Conservation (phyloP, 2,329 filamentous ascomycete species). For the Penicillium sp. region DNA sequence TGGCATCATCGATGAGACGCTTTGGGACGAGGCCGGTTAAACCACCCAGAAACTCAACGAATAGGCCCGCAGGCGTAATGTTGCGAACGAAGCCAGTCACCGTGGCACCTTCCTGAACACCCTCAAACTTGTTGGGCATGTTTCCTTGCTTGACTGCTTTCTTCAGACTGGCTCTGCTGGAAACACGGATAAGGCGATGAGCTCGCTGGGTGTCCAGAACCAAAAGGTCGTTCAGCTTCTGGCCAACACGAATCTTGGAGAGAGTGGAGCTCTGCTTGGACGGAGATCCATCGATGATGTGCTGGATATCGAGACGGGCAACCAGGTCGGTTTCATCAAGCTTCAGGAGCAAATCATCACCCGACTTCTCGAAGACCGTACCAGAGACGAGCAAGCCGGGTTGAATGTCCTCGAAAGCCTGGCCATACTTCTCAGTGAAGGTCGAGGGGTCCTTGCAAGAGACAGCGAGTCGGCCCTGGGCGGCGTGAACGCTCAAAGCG, state of each 20-base stretch:
- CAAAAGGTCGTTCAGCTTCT: constrained; percentile 77
- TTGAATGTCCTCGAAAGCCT: constrained; percentile 70
- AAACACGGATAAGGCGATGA: constrained; percentile 73
- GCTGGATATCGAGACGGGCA: constrained; percentile 72
- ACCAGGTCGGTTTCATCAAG: constrained; percentile 73
- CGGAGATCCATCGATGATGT: constrained; percentile 80
- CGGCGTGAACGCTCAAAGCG: constrained; percentile 75
- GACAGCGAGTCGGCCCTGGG: constrained; percentile 72
- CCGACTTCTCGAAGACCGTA: constrained; percentile 77
- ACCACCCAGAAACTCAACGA: constrained; percentile 81
- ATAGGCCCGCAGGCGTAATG: constrained; percentile 77
- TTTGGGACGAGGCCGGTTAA: constrained; percentile 80
- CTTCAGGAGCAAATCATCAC: constrained; percentile 75
- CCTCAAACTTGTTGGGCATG: constrained; percentile 70
- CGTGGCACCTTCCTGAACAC: constrained; percentile 68
- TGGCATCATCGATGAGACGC: constrained; percentile 71
- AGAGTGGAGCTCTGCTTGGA: constrained; percentile 76
- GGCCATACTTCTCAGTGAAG: constrained; percentile 74
- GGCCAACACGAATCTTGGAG: constrained; percentile 81
- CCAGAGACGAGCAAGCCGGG: constrained; percentile 75
- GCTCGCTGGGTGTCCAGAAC: constrained; percentile 83
- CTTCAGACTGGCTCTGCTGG: constrained; percentile 80
- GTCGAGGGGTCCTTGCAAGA: constrained; percentile 88
- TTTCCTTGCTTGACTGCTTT: constrained; percentile 71
- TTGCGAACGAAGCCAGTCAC: constrained; percentile 83